A percentile compares a stretch with the other conserved stretches of the same genome.
phyloP scores from a whole-genome alignment of 805 yeast species.

The Tetrapisispora namnaoensis region DNA sequence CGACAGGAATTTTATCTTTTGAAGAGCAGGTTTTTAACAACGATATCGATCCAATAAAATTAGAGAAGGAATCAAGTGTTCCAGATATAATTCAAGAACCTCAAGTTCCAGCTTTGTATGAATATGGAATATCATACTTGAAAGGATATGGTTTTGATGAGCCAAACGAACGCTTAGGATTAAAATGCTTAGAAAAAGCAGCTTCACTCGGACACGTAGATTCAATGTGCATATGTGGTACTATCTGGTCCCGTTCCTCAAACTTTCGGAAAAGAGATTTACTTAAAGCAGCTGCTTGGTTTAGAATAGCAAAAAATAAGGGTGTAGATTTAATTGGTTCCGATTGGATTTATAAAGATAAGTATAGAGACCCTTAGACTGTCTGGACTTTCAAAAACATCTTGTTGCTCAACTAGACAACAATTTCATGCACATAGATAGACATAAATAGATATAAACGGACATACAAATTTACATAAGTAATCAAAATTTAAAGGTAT shows the following conservation, averaged over 20 bases:
- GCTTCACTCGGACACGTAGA: conserved; percentile 59
- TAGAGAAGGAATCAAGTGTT: conserved; percentile 21
- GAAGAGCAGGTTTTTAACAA: conserved; percentile 14
- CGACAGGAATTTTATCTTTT: conserved; percentile 32
- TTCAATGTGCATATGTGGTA: conserved; percentile 61
- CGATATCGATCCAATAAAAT: conserved; percentile 29
- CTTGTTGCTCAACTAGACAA: neutral
- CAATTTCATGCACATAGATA: no score
- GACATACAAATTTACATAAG: neutral
- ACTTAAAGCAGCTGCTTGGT: conserved; percentile 58
- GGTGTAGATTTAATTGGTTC: conserved; percentile 58
- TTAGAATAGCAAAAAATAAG: conserved; percentile 50
- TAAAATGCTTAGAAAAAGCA: conserved; percentile 51
- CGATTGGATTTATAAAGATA: conserved; percentile 67
- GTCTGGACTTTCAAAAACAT: neutral
- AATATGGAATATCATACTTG: conserved; percentile 47
- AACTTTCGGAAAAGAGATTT: conserved; percentile 45
- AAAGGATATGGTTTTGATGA: conserved; percentile 43
- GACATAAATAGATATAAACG: neutral
- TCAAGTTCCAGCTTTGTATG: conserved; percentile 44
- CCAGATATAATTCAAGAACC: conserved; percentile 36
- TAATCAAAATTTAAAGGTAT: no score
- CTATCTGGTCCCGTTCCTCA: conserved; percentile 52
- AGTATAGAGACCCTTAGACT: conserved; percentile 35
- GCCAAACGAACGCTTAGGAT: conserved; percentile 46